A percentile compares a stretch with the other conserved stretches of the same genome.
Evolutionary conservation across 2,329 filamentous ascomycete genomes (phyloP).

Genomic region (Emergomyces orientalis): DNA sequence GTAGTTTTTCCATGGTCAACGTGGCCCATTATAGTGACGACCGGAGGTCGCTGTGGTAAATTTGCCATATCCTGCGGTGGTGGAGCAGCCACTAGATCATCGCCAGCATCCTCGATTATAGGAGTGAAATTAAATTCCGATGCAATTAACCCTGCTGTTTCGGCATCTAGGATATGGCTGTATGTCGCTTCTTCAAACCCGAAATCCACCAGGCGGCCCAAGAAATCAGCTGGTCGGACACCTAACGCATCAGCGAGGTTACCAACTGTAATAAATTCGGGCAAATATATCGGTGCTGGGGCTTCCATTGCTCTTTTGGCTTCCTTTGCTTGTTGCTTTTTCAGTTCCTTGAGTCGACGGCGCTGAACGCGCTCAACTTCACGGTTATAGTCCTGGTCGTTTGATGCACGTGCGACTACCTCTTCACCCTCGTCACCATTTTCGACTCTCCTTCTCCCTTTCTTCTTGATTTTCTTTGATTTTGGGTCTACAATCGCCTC

Average conservation of each 20-base stretch:
- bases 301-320: constrained; percentile 38
- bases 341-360: constrained; percentile 11
- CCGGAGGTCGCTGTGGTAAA: constrained; percentile 70
- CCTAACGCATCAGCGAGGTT: constrained; percentile 69
- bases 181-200: constrained; percentile 79
- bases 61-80: constrained; percentile 56
- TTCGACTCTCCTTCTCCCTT: not conserved
- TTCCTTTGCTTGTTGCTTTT: constrained; percentile 34
- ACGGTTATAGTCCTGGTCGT: not conserved
- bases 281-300: constrained; percentile 62
- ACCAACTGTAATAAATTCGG: constrained; percentile 83
- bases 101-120: constrained; percentile 54
- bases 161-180: constrained; percentile 80
- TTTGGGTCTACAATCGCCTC: not conserved
- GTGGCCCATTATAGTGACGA: constrained; percentile 98
- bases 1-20: constrained; percentile 99
- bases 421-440: not conserved
- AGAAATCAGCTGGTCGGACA: constrained; percentile 60
- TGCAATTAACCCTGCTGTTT: constrained; percentile 81
- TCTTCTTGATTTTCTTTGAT: not conserved
- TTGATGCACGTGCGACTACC: not conserved
- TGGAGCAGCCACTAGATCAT: constrained; percentile 65
- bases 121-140: constrained; percentile 91
- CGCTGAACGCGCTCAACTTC: not conserved
- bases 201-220: constrained; percentile 66